These are phyloP conservation scores for Dendrobium officinale DNA, from an alignment of 106 monocot genomes.

Conservation along the genomic window DNA sequence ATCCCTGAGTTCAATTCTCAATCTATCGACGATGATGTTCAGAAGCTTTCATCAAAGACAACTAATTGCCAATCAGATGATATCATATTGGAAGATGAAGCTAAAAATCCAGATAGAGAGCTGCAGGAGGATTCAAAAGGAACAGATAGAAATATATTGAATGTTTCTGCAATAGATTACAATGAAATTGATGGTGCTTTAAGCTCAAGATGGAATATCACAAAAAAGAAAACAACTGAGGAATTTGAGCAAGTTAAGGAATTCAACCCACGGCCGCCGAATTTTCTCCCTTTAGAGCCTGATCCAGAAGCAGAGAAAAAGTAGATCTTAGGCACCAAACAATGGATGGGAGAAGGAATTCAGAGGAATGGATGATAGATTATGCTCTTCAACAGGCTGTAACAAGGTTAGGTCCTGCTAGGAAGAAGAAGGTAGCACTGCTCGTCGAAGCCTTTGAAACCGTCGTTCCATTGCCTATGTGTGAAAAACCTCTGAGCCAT, in stretches of 20 bases:
- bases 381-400: slow-evolving; percentile 50
- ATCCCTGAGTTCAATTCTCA: neutral
- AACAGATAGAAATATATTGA: neutral
- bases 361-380: slow-evolving; percentile 85
- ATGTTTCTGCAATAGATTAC: neutral
- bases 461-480: slow-evolving; percentile 26
- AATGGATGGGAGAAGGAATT: slow-evolving; percentile 56
- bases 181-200: neutral
- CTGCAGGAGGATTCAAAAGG: neutral
- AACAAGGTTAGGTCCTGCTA: slow-evolving; percentile 26
- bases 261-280: slow-evolving; percentile 56
- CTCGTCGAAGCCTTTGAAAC: slow-evolving; percentile 73
- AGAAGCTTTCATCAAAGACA: neutral
- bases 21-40: neutral
- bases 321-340: slow-evolving; percentile 66
- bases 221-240: slow-evolving; percentile 14
- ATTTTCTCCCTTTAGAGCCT: slow-evolving; percentile 45
- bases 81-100: neutral
- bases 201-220: neutral
- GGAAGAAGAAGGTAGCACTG: slow-evolving; percentile 42
- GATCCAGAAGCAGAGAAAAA: slow-evolving; percentile 65
- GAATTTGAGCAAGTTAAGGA: slow-evolving; percentile 17
- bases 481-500: slow-evolving; percentile 5
- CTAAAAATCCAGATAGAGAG: neutral
- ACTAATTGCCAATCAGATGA: neutral